Percentiles rank a stretch among this genome's conserved stretches.
phyloP scores from a whole-genome alignment of 1,284 basidiomycete genomes.

The Sporisorium reilianum region DNA sequence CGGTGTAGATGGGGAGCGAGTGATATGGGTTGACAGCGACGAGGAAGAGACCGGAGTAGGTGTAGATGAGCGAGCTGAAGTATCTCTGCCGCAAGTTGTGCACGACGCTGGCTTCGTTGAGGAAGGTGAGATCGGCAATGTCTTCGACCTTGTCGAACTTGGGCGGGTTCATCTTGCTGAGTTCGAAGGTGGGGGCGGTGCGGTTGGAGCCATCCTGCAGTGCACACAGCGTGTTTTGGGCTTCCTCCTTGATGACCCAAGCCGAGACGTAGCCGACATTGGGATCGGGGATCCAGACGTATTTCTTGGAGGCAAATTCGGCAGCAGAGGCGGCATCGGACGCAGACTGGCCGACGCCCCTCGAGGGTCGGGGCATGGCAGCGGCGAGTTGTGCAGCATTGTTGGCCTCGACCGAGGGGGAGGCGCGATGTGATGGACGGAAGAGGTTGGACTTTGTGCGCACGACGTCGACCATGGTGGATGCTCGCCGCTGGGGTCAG shows the following conservation, averaged over 20 bases:
- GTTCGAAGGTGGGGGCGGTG: slow-evolving; percentile 59
- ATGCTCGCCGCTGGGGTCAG: background rate
- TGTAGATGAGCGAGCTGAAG: slow-evolving; percentile 82
- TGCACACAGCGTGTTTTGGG: slow-evolving; percentile 75
- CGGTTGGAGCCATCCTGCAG: slow-evolving; percentile 74
- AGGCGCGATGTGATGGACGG: slow-evolving; percentile 44
- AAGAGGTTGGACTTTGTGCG: slow-evolving; percentile 54
- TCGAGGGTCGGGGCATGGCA: slow-evolving; percentile 46
- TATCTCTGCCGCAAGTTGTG: slow-evolving; percentile 94
- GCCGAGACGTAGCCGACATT: slow-evolving; percentile 89
- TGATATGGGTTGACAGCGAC: slow-evolving; percentile 99
- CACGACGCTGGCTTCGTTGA: slow-evolving; percentile 98
- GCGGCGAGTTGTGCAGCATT: slow-evolving; percentile 51
- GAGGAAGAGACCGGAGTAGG: slow-evolving; percentile 94
- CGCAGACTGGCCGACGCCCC: slow-evolving; percentile 58
- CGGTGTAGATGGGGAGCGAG: slow-evolving; percentile 89
- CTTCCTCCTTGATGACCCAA: slow-evolving; percentile 87
- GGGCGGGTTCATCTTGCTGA: slow-evolving; percentile 80
- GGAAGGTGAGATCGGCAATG: slow-evolving; percentile 96
- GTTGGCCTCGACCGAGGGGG: slow-evolving; percentile 38
- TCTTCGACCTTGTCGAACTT: slow-evolving; percentile 98
- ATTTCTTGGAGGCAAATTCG: slow-evolving; percentile 96
- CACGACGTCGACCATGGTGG: slow-evolving; percentile 50
- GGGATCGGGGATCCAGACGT: slow-evolving; percentile 94
- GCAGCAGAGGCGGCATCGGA: slow-evolving; percentile 74